These are phyloP conservation scores for Rhypophila decipiens DNA, from an alignment of 495 filamentous ascomycete species.

Conservation along the genomic window DNA sequence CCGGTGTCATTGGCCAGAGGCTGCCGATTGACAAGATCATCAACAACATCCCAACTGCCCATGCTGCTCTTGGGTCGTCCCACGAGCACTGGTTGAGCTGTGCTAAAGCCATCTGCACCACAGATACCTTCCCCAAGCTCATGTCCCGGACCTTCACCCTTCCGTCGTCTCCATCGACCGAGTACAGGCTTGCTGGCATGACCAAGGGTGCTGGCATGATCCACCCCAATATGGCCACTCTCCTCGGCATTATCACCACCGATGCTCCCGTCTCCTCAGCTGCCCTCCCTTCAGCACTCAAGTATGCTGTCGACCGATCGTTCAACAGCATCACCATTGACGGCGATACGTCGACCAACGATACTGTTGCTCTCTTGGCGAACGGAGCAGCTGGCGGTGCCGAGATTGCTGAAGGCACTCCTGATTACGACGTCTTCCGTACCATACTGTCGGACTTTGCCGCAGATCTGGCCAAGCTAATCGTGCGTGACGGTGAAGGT, in stretches of 20 bases:
- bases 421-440: conserved; percentile 61
- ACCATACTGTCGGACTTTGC: conserved; percentile 68
- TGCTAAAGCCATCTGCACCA: conserved; percentile 94
- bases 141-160: conserved; percentile 77
- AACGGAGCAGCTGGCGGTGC: conserved; percentile 87
- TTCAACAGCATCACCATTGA: conserved; percentile 98
- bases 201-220: conserved; percentile 99
- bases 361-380: conserved; percentile 87
- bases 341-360: conserved; percentile 94
- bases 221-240: conserved; percentile 97
- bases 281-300: conserved; percentile 63
- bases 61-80: conserved; percentile 58
- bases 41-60: conserved; percentile 68
- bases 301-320: conserved; percentile 67
- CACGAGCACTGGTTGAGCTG: conserved; percentile 83
- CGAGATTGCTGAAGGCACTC: conserved; percentile 50
- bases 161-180: conserved; percentile 66
- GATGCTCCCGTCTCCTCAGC: conserved; percentile 74
- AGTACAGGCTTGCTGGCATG: conserved; percentile 87
- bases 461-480: conserved; percentile 78
- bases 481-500: conserved; percentile 94
- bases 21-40: conserved; percentile 90
- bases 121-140: conserved; percentile 98
- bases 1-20: conserved; percentile 93
- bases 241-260: conserved; percentile 89